These are phyloP conservation scores for Chalciporus sp. DNA, from an alignment of 1,284 basidiomycete genomes.

Conservation along the genomic window DNA sequence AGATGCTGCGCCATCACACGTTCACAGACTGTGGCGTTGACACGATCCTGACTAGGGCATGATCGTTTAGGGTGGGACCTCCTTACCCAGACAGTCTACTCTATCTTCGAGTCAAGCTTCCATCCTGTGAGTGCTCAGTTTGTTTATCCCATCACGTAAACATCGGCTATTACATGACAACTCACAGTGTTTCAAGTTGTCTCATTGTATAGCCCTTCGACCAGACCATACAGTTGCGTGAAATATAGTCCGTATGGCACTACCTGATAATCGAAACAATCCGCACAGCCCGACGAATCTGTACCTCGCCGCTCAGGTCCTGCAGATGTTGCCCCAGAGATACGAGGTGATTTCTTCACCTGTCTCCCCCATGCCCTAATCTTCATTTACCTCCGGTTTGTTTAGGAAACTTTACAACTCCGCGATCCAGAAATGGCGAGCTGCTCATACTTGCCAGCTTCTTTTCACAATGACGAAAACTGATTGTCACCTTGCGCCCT, in stretches of 20 bases:
- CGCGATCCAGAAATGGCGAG: slow-evolving; percentile 32
- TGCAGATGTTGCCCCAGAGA: neutral
- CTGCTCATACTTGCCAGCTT: slow-evolving; percentile 26
- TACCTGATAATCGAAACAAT: slow-evolving; percentile 3
- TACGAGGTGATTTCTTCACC: slow-evolving; percentile 1
- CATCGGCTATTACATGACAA: neutral
- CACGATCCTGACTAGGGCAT: slow-evolving; percentile 5
- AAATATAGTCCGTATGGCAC: slow-evolving; percentile 12
- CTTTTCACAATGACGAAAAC: slow-evolving; percentile 27
- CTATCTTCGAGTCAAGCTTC: neutral
- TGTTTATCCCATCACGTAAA: slow-evolving; percentile 12
- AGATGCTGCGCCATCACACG: slow-evolving; percentile 12
- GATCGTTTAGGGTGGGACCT: slow-evolving; percentile 1
- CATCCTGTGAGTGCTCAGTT: slow-evolving; percentile 3
- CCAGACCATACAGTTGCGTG: neutral
- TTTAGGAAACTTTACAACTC: slow-evolving; percentile 26
- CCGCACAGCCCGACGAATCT: slow-evolving; percentile 10
- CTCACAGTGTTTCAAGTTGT: neutral
- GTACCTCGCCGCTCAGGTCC: slow-evolving; percentile 14
- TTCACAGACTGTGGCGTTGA: slow-evolving; percentile 29
- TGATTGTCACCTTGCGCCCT: slow-evolving; percentile 28
- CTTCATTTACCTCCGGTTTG: slow-evolving; percentile 4
- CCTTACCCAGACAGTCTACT: neutral
- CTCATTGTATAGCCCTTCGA: neutral
- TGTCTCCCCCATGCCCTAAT: slow-evolving; percentile 16